phyloP scores from a whole-genome alignment of 176 grass and related monocot species.

The Triticum aestivum region DNA sequence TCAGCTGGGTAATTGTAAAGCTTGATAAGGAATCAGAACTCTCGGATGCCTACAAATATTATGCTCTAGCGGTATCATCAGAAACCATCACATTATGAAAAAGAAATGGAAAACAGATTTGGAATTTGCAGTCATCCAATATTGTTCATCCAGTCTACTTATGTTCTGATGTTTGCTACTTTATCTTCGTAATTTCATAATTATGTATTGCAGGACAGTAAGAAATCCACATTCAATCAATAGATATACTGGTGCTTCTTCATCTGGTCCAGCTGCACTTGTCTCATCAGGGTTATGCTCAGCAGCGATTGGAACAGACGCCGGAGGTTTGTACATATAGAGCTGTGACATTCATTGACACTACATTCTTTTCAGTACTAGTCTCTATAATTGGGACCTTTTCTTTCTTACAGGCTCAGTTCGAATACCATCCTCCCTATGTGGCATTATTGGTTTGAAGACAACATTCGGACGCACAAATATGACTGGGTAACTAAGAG shows the following conservation, averaged over 20 bases:
- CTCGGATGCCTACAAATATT: background rate
- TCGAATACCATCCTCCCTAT: constrained; percentile 94
- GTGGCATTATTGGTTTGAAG: constrained; percentile 95
- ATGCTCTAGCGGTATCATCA: background rate
- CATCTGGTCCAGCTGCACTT: constrained; percentile 93
- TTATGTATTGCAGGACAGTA: constrained; percentile 59
- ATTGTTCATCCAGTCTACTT: constrained; percentile 14
- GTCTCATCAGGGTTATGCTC: constrained; percentile 94
- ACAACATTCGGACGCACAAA: constrained; percentile 81
- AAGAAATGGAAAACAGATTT: background rate
- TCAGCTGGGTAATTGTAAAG: background rate
- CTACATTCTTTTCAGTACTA: background rate
- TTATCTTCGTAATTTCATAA: constrained; percentile 21
- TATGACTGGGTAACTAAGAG: constrained; percentile 75
- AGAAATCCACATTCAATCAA: constrained; percentile 94
- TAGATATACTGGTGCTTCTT: constrained; percentile 97
- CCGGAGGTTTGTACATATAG: constrained; percentile 64
- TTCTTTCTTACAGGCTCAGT: constrained; percentile 72
- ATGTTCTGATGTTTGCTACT: constrained; percentile 13
- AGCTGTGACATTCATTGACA: background rate
- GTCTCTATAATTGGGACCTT: constrained; percentile 12
- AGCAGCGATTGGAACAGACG: constrained; percentile 88
- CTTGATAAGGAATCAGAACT: background rate
- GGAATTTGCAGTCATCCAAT: constrained; percentile 6
- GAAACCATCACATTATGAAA: no score